These are phyloP conservation scores for Prosopis cineraria DNA, from an alignment of 306 rosid genomes.

Conservation along the genomic window DNA sequence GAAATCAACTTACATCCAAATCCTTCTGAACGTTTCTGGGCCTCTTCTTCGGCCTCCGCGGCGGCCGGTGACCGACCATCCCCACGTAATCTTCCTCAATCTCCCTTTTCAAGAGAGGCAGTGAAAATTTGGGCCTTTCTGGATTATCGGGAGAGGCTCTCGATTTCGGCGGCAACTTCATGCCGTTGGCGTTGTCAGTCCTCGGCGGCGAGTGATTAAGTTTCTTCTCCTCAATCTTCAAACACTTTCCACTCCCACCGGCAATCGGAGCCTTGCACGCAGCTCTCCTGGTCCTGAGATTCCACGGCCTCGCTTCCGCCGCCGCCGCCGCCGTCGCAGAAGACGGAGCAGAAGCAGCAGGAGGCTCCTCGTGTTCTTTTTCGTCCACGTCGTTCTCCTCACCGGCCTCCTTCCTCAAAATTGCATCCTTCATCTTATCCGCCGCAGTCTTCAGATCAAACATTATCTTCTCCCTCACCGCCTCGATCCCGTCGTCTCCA, in stretches of 20 bases:
- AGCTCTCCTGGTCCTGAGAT: constrained; percentile 70
- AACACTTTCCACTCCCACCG: constrained; percentile 37
- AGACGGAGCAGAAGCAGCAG: constrained; percentile 12
- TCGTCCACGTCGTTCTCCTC: constrained; percentile 22
- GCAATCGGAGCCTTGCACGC: constrained; percentile 51
- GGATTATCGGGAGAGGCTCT: constrained; percentile 49
- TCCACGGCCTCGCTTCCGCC: constrained; percentile 61
- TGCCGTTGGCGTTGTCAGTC: constrained; percentile 44
- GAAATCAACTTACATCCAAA: constrained; percentile 57
- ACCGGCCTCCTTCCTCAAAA: constrained; percentile 51
- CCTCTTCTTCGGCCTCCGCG: constrained; percentile 68
- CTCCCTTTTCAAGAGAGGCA: constrained; percentile 61
- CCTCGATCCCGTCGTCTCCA: constrained; percentile 73
- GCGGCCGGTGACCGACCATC: constrained; percentile 61
- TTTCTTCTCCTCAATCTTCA: constrained; percentile 64
- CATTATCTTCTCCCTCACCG: constrained; percentile 81
- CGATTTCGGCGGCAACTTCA: constrained; percentile 42
- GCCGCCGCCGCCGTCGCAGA: constrained; percentile 9
- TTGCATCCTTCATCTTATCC: constrained; percentile 65
- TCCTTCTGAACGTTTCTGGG: constrained; percentile 62
- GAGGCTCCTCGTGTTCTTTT: constrained; percentile 1
- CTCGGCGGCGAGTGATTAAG: constrained; percentile 51
- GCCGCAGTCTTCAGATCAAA: constrained; percentile 80
- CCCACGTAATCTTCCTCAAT: constrained; percentile 73
- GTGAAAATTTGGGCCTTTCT: constrained; percentile 52